A percentile compares a stretch with the other conserved stretches of the same genome.
phyloP scores from a whole-genome alignment of 78 protist species.

The Dictyostelium capitatum region DNA sequence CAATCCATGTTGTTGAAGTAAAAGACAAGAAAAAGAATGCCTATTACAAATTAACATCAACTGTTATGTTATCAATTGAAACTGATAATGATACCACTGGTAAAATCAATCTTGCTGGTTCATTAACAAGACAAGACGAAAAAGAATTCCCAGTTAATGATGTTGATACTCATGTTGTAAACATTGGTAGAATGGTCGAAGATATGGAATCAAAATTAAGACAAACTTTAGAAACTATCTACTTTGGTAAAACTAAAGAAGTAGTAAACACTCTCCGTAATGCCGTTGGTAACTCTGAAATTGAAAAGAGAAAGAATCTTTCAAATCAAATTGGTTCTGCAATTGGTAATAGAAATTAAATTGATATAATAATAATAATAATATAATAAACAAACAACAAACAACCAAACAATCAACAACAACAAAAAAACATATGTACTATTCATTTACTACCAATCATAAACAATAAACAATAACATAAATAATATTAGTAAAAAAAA shows the following conservation, averaged over 20 bases:
- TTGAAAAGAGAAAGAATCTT: slow-evolving; percentile 79
- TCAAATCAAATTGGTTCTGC: slow-evolving; percentile 82
- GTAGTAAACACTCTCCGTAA: slow-evolving; percentile 83
- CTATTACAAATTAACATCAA: slow-evolving; percentile 94
- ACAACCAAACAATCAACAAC: no score
- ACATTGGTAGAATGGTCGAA: slow-evolving; percentile 98
- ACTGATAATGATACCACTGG: slow-evolving; percentile 86
- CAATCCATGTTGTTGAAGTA: slow-evolving; percentile 97
- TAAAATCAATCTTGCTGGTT: slow-evolving; percentile 90
- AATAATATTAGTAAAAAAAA: neutral
- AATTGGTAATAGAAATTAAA: slow-evolving; percentile 39
- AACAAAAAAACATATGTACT: no score
- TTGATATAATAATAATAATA: neutral
- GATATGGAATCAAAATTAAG: slow-evolving; percentile 95
- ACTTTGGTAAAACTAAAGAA: slow-evolving; percentile 97
- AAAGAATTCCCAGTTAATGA: slow-evolving; percentile 58
- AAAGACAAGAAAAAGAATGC: slow-evolving; percentile 76
- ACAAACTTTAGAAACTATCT: slow-evolving; percentile 92
- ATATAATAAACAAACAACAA: no score
- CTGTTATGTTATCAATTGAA: slow-evolving; percentile 95
- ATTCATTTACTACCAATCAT: no score
- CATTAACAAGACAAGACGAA: slow-evolving; percentile 91
- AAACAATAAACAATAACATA: neutral
- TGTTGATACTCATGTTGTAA: slow-evolving; percentile 89
- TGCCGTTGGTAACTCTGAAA: slow-evolving; percentile 73